phyloP scores from a whole-genome alignment of 129 eudicot species.

The Escallonia rubra region DNA sequence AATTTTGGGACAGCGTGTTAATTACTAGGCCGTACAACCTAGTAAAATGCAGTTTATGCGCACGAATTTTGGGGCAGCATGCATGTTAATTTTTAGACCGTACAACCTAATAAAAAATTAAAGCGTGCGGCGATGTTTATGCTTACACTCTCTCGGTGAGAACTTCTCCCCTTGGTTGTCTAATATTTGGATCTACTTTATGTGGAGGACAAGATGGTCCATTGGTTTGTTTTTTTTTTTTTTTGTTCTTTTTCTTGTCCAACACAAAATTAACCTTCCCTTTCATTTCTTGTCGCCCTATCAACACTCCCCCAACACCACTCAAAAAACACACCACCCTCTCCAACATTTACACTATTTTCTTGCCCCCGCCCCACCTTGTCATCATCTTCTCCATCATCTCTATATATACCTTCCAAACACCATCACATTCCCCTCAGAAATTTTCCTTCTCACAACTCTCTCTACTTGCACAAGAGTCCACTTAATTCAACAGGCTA shows the following conservation, averaged over 20 bases:
- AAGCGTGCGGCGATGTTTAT: no score
- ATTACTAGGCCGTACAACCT: no score
- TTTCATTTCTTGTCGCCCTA: conserved; percentile 11
- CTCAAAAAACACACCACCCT: neutral
- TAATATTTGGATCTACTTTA: neutral
- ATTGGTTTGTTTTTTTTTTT: conserved; percentile 11
- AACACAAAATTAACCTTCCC: neutral
- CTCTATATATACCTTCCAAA: conserved; percentile 26
- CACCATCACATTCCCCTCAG: conserved; percentile 29
- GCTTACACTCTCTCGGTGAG: no score
- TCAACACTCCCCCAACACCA: conserved; percentile 13
- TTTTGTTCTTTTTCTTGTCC: conserved; percentile 22
- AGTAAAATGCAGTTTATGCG: no score
- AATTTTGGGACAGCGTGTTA: no score
- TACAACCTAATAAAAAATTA: no score
- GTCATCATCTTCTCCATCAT: conserved; percentile 27
- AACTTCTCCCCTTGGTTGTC: no score
- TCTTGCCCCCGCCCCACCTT: neutral
- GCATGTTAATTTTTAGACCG: no score
- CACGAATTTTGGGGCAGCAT: no score
- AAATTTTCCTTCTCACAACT: conserved; percentile 17
- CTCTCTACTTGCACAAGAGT: conserved; percentile 6
- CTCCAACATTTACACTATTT: conserved; percentile 3
- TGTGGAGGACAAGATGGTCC: conserved; percentile 30
- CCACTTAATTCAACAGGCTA: neutral